Evolutionary conservation across 2,329 filamentous ascomycete species (phyloP), one percentile per base, ranked within the genome.

Genomic region (Sclerotinia borealis): DNA sequence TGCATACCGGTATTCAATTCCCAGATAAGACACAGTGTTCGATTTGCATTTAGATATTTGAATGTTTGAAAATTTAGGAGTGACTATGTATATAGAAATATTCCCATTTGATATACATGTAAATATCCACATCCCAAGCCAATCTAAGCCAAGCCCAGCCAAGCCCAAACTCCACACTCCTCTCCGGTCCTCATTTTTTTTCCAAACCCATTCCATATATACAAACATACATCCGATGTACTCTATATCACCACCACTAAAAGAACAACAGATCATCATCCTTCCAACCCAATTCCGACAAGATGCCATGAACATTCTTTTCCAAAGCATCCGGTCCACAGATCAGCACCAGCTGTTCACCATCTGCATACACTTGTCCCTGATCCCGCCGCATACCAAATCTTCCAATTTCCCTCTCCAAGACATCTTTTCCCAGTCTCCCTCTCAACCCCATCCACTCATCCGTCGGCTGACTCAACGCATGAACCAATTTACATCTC

Each of bases 301-400:
- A 73, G 31, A 83, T 82, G 51, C 77, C 74, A 67, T 82, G 81
- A 4, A 84, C 85, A 63, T 80, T 85, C 71, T 85, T 87, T 77
- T 96, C 91, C 79, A 96, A 79, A 3, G 87, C 77, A 68, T 82
- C 84, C 0, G 92, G 92, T 2, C 92, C 92, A 76, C 92, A 96
- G 19, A 96, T 80, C 64, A 96, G 76, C 17, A 91, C 85, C 79
- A 96, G 74, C 15, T 83, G 80, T 65, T 83, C 81, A 3, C 54
- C 45, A 56, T 59, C 52, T 67, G 37, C 29, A 65, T 47, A 56
- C 11, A 7, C 60, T 27, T 13, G 4, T 6, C 34, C 45, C 10
- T 15, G 4, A 25, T 13, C 19, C 0, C 78, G 78, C 0, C 78
- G 78, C n/a, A 67, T 73, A 67, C 39, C 39, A 65, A 78, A 75